Evolutionary conservation across 1,284 basidiomycete species (phyloP).

Genomic region (Coriolopsis trogii): DNA sequence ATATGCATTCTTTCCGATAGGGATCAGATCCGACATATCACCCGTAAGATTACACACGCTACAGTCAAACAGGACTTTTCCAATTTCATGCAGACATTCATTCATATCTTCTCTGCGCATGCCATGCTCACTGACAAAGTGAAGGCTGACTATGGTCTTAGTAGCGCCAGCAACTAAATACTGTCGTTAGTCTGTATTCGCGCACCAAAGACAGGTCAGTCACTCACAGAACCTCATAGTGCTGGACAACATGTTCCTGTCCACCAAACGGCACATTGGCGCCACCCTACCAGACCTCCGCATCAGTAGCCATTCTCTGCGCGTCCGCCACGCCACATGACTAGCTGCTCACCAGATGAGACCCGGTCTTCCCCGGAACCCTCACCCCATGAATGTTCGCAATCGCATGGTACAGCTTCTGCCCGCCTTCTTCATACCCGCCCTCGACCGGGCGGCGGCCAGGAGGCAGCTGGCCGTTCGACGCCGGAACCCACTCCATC

Average conservation of each 20-base stretch:
- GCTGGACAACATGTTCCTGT: conserved; percentile 12
- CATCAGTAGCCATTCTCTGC: too few relatives aligned
- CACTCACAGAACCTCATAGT: conserved; percentile 21
- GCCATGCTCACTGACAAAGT: too few relatives aligned
- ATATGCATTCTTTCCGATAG: too few relatives aligned
- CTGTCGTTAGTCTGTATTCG: not conserved
- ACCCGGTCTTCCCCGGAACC: conserved; percentile 74
- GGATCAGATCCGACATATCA: too few relatives aligned
- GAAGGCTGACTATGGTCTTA: too few relatives aligned
- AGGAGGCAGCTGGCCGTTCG: conserved; percentile 58
- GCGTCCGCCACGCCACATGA: too few relatives aligned
- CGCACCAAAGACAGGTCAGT: not conserved
- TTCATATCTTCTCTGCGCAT: too few relatives aligned
- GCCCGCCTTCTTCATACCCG: conserved; percentile 44
- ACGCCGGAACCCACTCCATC: conserved; percentile 73
- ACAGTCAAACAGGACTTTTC: too few relatives aligned
- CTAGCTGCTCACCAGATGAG: conserved; percentile 59
- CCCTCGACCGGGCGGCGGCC: conserved; percentile 45
- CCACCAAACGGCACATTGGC: conserved; percentile 35
- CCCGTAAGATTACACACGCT: too few relatives aligned
- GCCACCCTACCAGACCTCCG: conserved; percentile 40
- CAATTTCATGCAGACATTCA: too few relatives aligned
- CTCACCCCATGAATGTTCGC: conserved; percentile 47
- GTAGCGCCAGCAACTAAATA: conserved; percentile 35
- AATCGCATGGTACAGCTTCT: conserved; percentile 42